Base-by-base conservation (phyloP, 495 filamentous ascomycete species). In the Penicillium roqueforti region DNA sequence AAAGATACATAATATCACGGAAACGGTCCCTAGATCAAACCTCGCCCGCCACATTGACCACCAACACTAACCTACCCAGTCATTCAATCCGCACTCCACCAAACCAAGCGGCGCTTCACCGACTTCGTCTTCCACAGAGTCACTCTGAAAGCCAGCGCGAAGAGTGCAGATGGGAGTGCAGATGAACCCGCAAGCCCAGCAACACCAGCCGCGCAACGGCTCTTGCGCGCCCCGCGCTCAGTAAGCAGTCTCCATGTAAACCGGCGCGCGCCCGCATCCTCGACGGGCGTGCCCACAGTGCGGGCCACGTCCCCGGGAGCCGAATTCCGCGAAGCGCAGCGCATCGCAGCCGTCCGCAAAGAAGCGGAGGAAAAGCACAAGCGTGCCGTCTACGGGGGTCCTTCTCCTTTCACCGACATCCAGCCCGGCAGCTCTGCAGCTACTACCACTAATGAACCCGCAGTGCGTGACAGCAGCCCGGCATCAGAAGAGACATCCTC, bases 21-120 rank as follows among this genome's bases (percentile, higher is more conserved):
- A n/a, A 16, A 8, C 11, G 28, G 14, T 39, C 14, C n/a, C 20
- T 18, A 16, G n/a, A 46, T 54, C 9, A 22, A 38, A n/a, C 6
- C 7, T 36, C n/a, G 16, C 14, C n/a, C 29, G 32, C 14, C 6
- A 19, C 8, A 10, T 22, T 43, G 13, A 34, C 7, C 25, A 31
- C 13, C n/a, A 6, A 43, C 20, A 8, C 61, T 60, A 56, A 61
- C 39, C 32, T 10, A 29, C 6, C 26, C 57, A 79, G 76, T 76
- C 56, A 77, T 79, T 43, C 72, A 79, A 54, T 72, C 68, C 36
- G 70, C 75, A 13, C 38, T 71, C 8, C 74, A 75, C 43, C 74
- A 73, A 45, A 76, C 67, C 10, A 79, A 77, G 60, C 69, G 73
- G n/a, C 72, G 76, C 5, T 79, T 79, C 54, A 76, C 73, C 31